Base-by-base conservation (phyloP, 495 filamentous ascomycete genomes). In the Polyplosphaeria fusca region DNA sequence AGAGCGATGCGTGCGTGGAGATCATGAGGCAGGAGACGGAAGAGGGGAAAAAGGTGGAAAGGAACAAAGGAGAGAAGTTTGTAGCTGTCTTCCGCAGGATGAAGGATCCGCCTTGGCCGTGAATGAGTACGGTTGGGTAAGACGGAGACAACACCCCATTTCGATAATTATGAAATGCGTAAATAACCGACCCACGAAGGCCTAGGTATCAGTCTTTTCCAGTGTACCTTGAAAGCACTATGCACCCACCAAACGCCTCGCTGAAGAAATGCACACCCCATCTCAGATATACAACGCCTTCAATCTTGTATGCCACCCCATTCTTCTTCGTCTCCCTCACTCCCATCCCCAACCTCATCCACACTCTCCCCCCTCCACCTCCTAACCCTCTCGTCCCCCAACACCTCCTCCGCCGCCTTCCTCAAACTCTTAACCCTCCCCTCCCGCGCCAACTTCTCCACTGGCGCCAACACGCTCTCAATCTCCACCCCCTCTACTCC, bases 41-140 rank as follows among this genome's bases (percentile, higher is more conserved):
- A 71, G 93, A 98, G 76, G 89, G 92, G 44, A 95, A 95, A 78
- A 98, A 98, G 75, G 93, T 98, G 5, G 82, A 85, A 58, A 82
- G 93, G 69, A 93, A 96, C 73, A 82, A 85, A 39, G 93, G 94
- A 0, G 78, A 77, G 56, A 97, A 96, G 73, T 91, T 85, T 69
- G 85, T 96, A 35, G 89, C 88, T 41, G 82, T 91, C 23, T 98
- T 89, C 70, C 78, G 86, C 67, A 81, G 93, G 59, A 73, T 85
- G 68, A 84, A 83, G 65, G 87, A 95, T 76, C 91, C 89, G 2
- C 79, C 79, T 39, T 94, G 87, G 88, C 69, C 68, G n/a, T 60
- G 43, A 57, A n/a, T n/a, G n/a, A n/a, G n/a, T n/a, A n/a, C n/a
- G n/a, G n/a, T n/a, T n/a, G n/a, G n/a, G n/a, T n/a, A n/a, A n/a